Conservation (phyloP, 1,284 basidiomycete species). For the Rhodotorula sp. region DNA sequence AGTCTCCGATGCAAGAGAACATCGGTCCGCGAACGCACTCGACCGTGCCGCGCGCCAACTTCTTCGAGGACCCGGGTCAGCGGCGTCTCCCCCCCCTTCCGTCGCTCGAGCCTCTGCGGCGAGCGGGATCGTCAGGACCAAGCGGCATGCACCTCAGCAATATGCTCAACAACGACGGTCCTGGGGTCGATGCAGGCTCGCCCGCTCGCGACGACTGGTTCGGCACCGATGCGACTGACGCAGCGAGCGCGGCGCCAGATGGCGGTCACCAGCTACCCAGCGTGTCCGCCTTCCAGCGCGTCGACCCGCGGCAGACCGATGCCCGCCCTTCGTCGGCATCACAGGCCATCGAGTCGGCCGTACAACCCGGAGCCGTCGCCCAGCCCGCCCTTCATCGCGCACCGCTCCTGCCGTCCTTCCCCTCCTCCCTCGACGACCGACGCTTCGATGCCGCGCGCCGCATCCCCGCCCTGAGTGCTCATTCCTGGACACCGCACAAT, state of each 20-base stretch:
- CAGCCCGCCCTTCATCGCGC: background rate
- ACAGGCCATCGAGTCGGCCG: background rate
- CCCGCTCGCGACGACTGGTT: conserved; percentile 36
- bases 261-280: conserved; percentile 8
- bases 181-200: conserved; percentile 2
- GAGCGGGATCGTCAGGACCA: background rate
- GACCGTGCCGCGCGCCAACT: conserved; percentile 8
- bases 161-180: conserved; percentile 36
- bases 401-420: conserved; percentile 10
- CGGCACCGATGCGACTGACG: conserved; percentile 12
- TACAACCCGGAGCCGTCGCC: background rate
- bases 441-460: conserved; percentile 1
- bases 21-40: background rate
- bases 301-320: background rate
- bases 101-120: background rate
- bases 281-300: background rate
- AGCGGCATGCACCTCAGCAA: conserved; percentile 38
- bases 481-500: conserved; percentile 2
- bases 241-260: conserved; percentile 15
- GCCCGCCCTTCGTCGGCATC: conserved; percentile 5
- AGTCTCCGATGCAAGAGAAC: background rate
- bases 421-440: background rate
- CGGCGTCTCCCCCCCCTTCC: conserved; percentile 13
- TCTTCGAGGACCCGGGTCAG: conserved; percentile 13
- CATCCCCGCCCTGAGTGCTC: background rate